Evolutionary conservation across 139 green algal species (phyloP).

Genomic region (Coelastrella sp.): DNA sequence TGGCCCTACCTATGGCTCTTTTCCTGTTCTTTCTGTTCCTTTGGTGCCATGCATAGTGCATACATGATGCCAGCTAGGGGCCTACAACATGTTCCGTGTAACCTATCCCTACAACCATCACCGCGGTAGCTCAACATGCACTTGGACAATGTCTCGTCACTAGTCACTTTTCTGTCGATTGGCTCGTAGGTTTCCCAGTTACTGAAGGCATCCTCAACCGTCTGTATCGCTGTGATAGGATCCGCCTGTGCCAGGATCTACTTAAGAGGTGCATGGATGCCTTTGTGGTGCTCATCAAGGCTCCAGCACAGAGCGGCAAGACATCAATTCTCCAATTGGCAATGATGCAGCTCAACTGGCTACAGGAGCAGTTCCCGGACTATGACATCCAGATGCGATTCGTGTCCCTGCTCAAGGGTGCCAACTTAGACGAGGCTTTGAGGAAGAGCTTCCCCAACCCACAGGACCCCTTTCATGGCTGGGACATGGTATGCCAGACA

Average conservation of each 20-base stretch:
- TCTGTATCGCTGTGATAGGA: neutral
- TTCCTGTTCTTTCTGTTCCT: neutral
- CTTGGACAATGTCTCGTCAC: neutral
- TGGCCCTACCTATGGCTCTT: neutral
- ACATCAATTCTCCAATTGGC: neutral
- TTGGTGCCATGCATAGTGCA: neutral
- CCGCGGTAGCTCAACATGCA: neutral
- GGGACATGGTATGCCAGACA: neutral
- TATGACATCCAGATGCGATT: neutral
- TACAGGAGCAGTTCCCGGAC: neutral
- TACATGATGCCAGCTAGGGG: neutral
- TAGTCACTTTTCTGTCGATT: neutral
- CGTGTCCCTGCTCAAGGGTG: neutral
- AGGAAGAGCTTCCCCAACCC: neutral
- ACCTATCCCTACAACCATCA: neutral
- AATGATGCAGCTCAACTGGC: neutral
- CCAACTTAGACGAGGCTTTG: neutral
- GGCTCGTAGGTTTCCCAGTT: neutral
- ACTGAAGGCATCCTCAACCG: neutral
- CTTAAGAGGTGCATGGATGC: neutral
- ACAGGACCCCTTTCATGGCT: neutral
- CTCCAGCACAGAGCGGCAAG: neutral
- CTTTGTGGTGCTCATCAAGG: neutral
- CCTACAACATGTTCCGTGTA: neutral
- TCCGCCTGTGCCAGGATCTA: neutral